Base-by-base conservation (phyloP, 345 rosid genomes). In the Rhodomyrtus tomentosa region DNA sequence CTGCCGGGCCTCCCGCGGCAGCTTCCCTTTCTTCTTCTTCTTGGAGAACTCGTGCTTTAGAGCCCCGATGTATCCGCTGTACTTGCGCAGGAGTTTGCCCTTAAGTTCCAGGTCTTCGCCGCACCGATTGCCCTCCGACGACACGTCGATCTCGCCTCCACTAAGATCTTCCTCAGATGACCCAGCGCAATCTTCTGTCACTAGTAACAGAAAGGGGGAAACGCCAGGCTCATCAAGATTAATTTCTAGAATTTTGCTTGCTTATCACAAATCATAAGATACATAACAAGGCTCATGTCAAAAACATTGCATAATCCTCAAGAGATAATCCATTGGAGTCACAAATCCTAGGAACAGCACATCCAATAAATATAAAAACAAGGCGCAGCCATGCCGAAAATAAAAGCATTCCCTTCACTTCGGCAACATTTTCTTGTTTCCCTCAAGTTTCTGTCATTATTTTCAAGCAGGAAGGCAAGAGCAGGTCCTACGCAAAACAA, bases 11-110 rank as follows among this genome's bases (percentile, higher is more conserved):
- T 92, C 92, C 81, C 81, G 90, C 0, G 94, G 93, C 13, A 92
- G 91, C 87, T 92, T 92, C 22, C 92, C 92, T 24, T 88, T 89
- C 85, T 92, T 92, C 89, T 91, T 92, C 93, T 89, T 91, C 55
- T 89, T 92, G 0, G 90, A 89, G 83, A 92, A 91, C 84, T 90
- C 94, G 15, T 85, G 90, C 86, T 89, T 92, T 55, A 92, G 82
- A 50, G 86, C 83, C 62, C 92, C 86, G 11, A 92, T 86, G 87
- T 87, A 89, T 7, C 91, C 88, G 36, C 93, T 88, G 85, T 91
- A 92, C 74, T 89, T 92, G 20, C 82, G 85, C 22, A 90, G 10
- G 76, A 92, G 91, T 29, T 88, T 87, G 82, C 90, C 91, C 85
- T 87, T 92, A 0, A 91, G 86, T 81, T 90, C 93, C 14, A 87